These are phyloP conservation scores for Neonectria ditissima DNA, from an alignment of 2,329 filamentous ascomycete species.

Conservation along the genomic window DNA sequence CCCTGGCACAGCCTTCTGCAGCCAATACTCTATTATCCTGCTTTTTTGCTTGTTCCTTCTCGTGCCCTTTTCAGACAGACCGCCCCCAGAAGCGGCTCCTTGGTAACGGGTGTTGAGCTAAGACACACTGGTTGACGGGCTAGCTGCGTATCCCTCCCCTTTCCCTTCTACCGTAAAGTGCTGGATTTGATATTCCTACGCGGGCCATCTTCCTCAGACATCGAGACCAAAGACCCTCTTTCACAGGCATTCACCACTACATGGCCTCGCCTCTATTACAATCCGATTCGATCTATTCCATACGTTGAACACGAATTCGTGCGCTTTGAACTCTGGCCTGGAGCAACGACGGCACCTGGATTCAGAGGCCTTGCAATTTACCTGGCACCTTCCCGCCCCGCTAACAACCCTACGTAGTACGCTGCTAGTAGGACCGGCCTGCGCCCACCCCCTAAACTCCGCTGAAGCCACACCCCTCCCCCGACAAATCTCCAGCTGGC, in stretches of 20 bases:
- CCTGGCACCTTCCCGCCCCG: conserved; percentile 34
- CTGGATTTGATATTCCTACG: not conserved
- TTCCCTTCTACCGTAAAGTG: not conserved
- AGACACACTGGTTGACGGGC: conserved; percentile 45
- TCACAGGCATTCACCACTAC: no score
- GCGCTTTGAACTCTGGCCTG: not conserved
- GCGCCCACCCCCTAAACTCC: conserved; percentile 7
- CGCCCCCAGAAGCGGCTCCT: conserved; percentile 13
- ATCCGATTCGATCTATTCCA: not conserved
- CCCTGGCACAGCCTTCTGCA: not conserved
- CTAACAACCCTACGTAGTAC: conserved; percentile 11
- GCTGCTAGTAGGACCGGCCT: not conserved
- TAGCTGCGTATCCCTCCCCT: not conserved
- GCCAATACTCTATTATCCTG: not conserved
- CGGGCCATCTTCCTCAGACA: not conserved
- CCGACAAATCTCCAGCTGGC: conserved; percentile 26
- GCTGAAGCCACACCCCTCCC: conserved; percentile 8
- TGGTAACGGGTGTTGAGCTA: conserved; percentile 34
- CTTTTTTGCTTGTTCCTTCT: not conserved
- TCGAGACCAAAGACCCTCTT: not conserved
- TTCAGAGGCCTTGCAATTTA: conserved; percentile 37
- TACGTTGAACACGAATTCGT: not conserved
- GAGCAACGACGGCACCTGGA: not conserved
- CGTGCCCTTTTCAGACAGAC: conserved; percentile 10
- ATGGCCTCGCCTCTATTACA: not conserved